Evolutionary conservation across 106 monocot genomes (phyloP), one percentile per base, ranked within the genome.

Genomic region (Vanilla planifolia): DNA sequence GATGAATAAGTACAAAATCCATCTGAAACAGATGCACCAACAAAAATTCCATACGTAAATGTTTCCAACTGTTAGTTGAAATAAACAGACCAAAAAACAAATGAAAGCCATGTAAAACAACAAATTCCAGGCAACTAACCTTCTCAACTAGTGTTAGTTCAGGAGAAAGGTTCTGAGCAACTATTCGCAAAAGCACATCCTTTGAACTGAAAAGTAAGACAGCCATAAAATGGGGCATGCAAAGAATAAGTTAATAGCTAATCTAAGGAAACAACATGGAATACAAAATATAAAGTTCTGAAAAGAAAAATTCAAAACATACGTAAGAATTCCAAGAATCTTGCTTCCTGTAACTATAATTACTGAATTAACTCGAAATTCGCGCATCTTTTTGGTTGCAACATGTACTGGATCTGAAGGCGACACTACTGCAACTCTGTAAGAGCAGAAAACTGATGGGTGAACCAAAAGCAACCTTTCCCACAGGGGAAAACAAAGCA

Each of bases 161-260:
- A 58, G 96, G 96, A 15, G 91, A 85, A 77, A 91, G 73, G 82
- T 91, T 88, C 36, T 79, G 91, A 39, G 91, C 87, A 33, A 98
- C 96, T 28, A 98, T 84, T 35, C 91, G 86, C 91, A 91, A 81
- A 20, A 98, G 87, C 16, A 98, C 78, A 82, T 98, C 96, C 67
- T 98, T 98, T 52, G 91, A 98, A 4, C 96, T 98, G 71, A 55
- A 66, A 33, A 13, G 45, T 60, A n/a, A n/a, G n/a, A 73, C 44
- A 50, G 34, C 32, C 10, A 28, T 35, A 20, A 3, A 70, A 22
- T 32, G 10, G 43, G 6, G 58, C 47, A 60, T 33, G n/a, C 25
- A 60, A 32, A 59, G 33, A 33, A 47, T 66, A 36, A 46, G 65
- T 30, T 22, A 17, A 57, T 24, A 61, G 16, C 46, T 40, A 8